A percentile compares a stretch with the other conserved stretches of the same genome.
These are phyloP conservation scores for Camptophora hylomeconis DNA, from an alignment of 2,329 filamentous ascomycete species.

Conservation along the genomic window DNA sequence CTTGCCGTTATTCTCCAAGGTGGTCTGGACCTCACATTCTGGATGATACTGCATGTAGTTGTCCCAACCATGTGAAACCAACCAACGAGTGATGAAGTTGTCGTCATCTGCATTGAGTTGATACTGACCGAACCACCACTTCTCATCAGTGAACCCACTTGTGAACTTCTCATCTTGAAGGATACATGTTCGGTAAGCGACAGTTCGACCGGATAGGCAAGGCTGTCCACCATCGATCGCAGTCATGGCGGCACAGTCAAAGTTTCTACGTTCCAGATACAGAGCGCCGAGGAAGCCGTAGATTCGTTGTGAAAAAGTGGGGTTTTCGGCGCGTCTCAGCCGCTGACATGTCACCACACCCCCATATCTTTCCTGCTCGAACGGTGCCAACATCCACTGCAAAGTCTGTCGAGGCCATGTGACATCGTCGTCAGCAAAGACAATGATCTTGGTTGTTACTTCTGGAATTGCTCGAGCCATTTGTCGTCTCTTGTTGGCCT, in stretches of 20 bases:
- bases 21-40: conserved; percentile 85
- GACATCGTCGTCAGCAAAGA: conserved; percentile 94
- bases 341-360: conserved; percentile 88
- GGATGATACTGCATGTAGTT: conserved; percentile 90
- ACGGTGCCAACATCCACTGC: conserved; percentile 84
- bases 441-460: conserved; percentile 69
- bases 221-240: conserved; percentile 92
- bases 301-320: conserved; percentile 46
- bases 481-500: conserved; percentile 91
- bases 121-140: conserved; percentile 64
- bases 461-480: conserved; percentile 82
- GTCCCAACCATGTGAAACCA: conserved; percentile 84
- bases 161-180: conserved; percentile 75
- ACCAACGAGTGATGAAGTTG: conserved; percentile 95
- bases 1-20: conserved; percentile 74
- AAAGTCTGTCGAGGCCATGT: conserved; percentile 78
- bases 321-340: conserved; percentile 55
- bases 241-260: conserved; percentile 91
- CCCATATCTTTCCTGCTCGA: conserved; percentile 69
- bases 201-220: conserved; percentile 88
- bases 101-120: conserved; percentile 94
- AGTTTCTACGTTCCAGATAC: conserved; percentile 88
- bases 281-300: conserved; percentile 87
- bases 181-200: conserved; percentile 81
- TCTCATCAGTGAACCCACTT: conserved; percentile 80